Percentiles rank a stretch among this genome's conserved stretches.
Conservation (phyloP, 2,329 filamentous ascomycete species). For the Alternaria triticina region DNA sequence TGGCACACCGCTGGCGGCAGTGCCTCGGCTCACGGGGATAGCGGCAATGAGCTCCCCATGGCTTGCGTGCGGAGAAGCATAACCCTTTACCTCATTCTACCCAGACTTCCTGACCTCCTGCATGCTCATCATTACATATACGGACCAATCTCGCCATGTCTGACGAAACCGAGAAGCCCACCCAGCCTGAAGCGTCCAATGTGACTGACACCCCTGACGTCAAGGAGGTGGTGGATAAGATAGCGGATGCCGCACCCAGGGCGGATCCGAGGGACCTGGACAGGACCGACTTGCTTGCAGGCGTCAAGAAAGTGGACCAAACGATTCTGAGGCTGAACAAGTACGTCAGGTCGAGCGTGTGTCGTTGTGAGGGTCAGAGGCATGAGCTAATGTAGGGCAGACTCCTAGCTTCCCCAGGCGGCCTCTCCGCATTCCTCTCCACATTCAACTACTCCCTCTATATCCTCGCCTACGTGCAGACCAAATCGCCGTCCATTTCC, state of each 20-base stretch:
- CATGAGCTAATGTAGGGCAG: constrained; percentile 30
- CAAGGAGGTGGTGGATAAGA: constrained; percentile 36
- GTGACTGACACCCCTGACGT: constrained; percentile 18
- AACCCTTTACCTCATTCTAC: constrained; percentile 16
- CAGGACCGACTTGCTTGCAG: constrained; percentile 29
- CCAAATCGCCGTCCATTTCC: constrained; percentile 45
- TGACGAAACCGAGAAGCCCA: constrained; percentile 36
- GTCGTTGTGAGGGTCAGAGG: not conserved
- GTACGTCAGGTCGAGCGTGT: constrained; percentile 26
- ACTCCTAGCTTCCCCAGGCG: constrained; percentile 53
- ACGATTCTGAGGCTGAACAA: constrained; percentile 54
- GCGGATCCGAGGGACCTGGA: constrained; percentile 19
- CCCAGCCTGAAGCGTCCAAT: constrained; percentile 45
- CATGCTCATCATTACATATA: constrained; percentile 7
- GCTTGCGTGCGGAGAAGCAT: constrained; percentile 22
- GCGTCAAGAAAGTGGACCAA: constrained; percentile 46
- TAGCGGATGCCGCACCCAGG: constrained; percentile 22
- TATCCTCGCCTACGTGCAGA: constrained; percentile 52
- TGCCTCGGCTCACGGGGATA: constrained; percentile 24
- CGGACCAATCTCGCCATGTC: constrained; percentile 34
- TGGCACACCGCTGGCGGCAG: not conserved
- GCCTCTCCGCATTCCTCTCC: constrained; percentile 53
- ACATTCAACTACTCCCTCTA: constrained; percentile 57
- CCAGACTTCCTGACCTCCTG: constrained; percentile 17
- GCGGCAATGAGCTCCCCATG: not conserved